A percentile compares a stretch with the other conserved stretches of the same genome.
These are phyloP conservation scores for Lagenidium sp. DNA, from an alignment of 352 stramenopile species.

Conservation along the genomic window DNA sequence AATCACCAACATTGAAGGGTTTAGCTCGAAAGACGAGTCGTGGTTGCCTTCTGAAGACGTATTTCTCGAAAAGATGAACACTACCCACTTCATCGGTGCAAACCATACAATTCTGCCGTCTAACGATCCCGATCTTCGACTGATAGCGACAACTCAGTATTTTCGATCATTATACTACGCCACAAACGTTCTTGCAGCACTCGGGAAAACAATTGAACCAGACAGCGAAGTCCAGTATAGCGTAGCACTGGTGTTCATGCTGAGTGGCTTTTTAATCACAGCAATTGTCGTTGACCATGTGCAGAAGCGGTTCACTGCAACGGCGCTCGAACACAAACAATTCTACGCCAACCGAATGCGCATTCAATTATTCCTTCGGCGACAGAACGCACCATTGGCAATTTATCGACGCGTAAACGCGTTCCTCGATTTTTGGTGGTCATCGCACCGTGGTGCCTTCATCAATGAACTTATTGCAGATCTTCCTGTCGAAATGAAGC, in stretches of 20 bases:
- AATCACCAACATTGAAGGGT: slow-evolving; percentile 27
- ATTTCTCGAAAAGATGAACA: slow-evolving; percentile 9
- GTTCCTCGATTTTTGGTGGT: slow-evolving; percentile 46
- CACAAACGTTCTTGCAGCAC: slow-evolving; percentile 19
- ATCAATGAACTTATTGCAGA: slow-evolving; percentile 28
- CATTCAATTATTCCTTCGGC: slow-evolving; percentile 33
- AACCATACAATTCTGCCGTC: not conserved
- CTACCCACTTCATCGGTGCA: slow-evolving; percentile 6
- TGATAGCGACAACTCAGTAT: slow-evolving; percentile 18
- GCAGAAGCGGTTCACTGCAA: slow-evolving; percentile 39
- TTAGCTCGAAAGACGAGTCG: slow-evolving; percentile 16
- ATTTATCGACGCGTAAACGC: slow-evolving; percentile 35
- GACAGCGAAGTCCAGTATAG: slow-evolving; percentile 24
- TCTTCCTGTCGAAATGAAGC: slow-evolving; percentile 18
- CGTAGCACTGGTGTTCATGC: slow-evolving; percentile 36
- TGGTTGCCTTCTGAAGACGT: slow-evolving; percentile 24
- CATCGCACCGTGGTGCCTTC: slow-evolving; percentile 26
- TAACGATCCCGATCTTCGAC: slow-evolving; percentile 9
- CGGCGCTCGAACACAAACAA: slow-evolving; percentile 35
- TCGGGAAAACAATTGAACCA: slow-evolving; percentile 29
- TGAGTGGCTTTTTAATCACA: slow-evolving; percentile 39
- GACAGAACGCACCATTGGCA: slow-evolving; percentile 24
- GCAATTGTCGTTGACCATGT: slow-evolving; percentile 40
- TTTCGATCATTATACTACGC: slow-evolving; percentile 27
- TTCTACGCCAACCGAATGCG: slow-evolving; percentile 31